Evolutionary conservation across 768 basidiomycete genomes (phyloP), one percentile per base, ranked within the genome.

Genomic region (Suillus paluster): DNA sequence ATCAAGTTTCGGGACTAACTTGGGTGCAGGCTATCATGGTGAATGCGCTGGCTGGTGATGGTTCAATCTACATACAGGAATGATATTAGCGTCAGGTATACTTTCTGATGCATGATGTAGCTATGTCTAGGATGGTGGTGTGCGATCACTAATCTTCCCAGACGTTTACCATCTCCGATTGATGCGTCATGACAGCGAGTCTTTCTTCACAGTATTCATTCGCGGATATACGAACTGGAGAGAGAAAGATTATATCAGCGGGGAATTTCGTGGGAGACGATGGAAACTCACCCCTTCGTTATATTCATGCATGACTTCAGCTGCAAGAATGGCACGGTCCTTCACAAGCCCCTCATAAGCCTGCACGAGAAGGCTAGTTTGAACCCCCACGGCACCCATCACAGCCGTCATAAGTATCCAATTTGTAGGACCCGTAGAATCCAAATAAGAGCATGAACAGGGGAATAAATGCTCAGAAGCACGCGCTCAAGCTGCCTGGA

Each of bases 261-360:
- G 56, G 19, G 1, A 10, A 19, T 1, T 2, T 53, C 23, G 19
- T 30, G 12, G 50, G 17, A 58, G 39, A 63, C 46, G 36, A 44
- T 14, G 19, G 12, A 4, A 3, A 81, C 86, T 42, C 65, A 92
- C 93, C 76, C 84, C 86, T 72, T 86, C 80, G 64, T 95, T 90
- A 68, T 95, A 95, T 74, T 95, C 93, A 68, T 86, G 84, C 83
- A 95, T 81, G 19, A 94, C 90, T 70, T 94, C 93, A 3, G 89
- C 84, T 11, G 90, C 83, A 61, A 95, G 83, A 52, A 92, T 84
- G 44, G 82, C 85, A 66, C 82, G 86, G 77, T 95, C 93, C 70
- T 91, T 94, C 19, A 94, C 54, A 62, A 93, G 71, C 2, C 80
- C 78, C 39, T 84, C 83, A 74, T 89, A 95, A 50, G 84, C 64